Evolutionary conservation across 2,329 filamentous ascomycete genomes (phyloP).

Genomic region (Sporothrix euskadiensis): DNA sequence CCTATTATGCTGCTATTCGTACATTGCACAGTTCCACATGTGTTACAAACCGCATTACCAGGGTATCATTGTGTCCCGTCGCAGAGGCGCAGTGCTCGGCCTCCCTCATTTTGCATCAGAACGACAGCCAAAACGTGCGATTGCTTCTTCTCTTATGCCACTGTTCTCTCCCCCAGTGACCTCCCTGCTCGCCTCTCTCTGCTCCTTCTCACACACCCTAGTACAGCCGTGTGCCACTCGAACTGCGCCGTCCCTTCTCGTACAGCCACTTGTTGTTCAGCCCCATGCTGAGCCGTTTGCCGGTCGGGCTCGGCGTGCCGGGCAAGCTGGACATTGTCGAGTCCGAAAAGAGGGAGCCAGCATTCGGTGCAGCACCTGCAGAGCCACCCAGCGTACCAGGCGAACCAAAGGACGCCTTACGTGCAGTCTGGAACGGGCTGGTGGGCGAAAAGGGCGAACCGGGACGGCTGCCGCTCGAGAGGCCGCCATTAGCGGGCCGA

Average conservation of each 20-base stretch:
- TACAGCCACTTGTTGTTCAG: slow-evolving; percentile 96
- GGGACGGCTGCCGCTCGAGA: slow-evolving; percentile 30
- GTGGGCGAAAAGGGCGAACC: slow-evolving; percentile 27
- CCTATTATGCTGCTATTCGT: slow-evolving; percentile 7
- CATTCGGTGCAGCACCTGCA: slow-evolving; percentile 41
- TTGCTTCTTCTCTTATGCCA: neutral
- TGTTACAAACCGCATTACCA: slow-evolving; percentile 14
- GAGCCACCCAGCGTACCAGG: slow-evolving; percentile 52
- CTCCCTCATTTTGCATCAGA: slow-evolving; percentile 11
- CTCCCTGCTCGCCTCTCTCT: neutral
- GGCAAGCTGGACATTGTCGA: slow-evolving; percentile 43
- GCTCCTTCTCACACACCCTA: neutral
- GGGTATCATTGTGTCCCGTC: slow-evolving; percentile 26
- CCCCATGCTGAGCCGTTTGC: slow-evolving; percentile 71
- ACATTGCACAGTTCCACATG: slow-evolving; percentile 1
- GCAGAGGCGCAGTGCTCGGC: neutral
- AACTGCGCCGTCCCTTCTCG: slow-evolving; percentile 69
- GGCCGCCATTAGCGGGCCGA: slow-evolving; percentile 45
- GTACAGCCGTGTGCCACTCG: slow-evolving; percentile 38
- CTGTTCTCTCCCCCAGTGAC: neutral
- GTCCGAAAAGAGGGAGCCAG: slow-evolving; percentile 53
- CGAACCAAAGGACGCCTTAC: slow-evolving; percentile 65
- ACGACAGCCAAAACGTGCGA: neutral
- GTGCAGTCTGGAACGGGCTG: slow-evolving; percentile 41
- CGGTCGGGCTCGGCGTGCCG: slow-evolving; percentile 67